A percentile compares a stretch with the other conserved stretches of the same genome.
These are phyloP conservation scores for Termitomyces sp. DNA, from an alignment of 768 basidiomycete genomes.

Conservation along the genomic window DNA sequence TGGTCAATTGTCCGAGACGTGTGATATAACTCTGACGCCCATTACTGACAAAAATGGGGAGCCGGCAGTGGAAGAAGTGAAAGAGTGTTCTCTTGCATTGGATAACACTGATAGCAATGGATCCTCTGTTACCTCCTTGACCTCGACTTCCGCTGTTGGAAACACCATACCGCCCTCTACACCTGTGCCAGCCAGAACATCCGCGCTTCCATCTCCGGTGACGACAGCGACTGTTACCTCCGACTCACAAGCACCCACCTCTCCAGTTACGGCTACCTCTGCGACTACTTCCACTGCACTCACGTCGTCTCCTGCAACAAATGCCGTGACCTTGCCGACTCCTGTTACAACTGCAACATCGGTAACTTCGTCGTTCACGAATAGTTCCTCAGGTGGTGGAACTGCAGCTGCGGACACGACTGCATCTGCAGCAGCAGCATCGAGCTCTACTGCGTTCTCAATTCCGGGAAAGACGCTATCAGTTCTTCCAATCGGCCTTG, in stretches of 20 bases:
- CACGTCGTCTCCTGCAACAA: neutral
- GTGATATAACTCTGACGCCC: conserved; percentile 52
- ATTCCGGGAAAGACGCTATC: conserved; percentile 70
- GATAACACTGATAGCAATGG: conserved; percentile 11
- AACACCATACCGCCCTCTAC: conserved; percentile 5
- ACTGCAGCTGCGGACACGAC: conserved; percentile 11
- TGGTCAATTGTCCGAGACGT: conserved; percentile 52
- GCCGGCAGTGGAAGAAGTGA: conserved; percentile 45
- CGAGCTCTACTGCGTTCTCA: conserved; percentile 39
- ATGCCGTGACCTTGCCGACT: neutral
- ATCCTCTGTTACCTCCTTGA: conserved; percentile 9
- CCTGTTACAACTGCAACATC: neutral
- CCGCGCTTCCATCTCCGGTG: conserved; percentile 1
- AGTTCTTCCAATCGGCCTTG: conserved; percentile 79
- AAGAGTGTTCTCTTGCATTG: conserved; percentile 41
- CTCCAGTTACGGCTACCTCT: neutral
- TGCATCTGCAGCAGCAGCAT: conserved; percentile 21
- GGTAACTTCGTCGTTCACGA: conserved; percentile 2
- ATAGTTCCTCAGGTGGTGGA: conserved; percentile 6
- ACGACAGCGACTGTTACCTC: conserved; percentile 11
- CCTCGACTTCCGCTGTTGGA: conserved; percentile 15
- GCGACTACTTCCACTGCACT: neutral
- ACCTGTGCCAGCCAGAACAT: conserved; percentile 5
- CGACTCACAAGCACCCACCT: neutral
- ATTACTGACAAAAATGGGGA: conserved; percentile 43